Evolutionary conservation across 108 stramenopile genomes (phyloP), one percentile per base, ranked within the genome.

Genomic region (Conticribra guillardii): DNA sequence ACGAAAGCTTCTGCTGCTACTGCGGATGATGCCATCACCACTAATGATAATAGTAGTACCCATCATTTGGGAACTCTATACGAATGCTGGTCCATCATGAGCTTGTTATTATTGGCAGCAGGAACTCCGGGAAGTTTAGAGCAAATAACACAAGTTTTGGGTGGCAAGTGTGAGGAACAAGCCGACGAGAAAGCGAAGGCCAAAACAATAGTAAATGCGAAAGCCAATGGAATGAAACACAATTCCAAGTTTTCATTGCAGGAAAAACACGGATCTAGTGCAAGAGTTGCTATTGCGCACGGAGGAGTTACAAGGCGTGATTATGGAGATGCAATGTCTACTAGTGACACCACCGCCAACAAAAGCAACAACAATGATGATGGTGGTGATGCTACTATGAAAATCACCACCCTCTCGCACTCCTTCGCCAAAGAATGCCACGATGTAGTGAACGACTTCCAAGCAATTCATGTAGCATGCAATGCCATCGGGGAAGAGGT

Each of bases 381-480:
- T 11, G 37, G 37, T 18, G 16, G 16, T 18, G 18, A 16, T 18
- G 50, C 16, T 18, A 21, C 5, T 18, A 21, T 11, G 5, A 16
- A 11, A 4, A 51, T 17, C 18, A 51, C 17, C 18, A 16, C 50
- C 50, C 5, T 21, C 18, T 16, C 19, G 4, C 50, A 17, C 50
- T 18, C 16, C 18, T 17, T 51, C 19, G 4, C 50, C 4, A 51
- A 51, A 51, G 18, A 17, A 19, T 51, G 50, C 18, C 50, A 51
- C 19, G 50, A 51, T 18, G 50, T 51, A 51, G 50, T 51, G 50
- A 17, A 51, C 5, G 50, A 51, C 19, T 51, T 51, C 50, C 9
- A 51, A 51, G 50, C 50, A 4, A 51, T 51, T 51, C 50, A 51
- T 16, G 19, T 19, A 51, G 50, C 50, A 51, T 51, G 50, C 19